Base-by-base conservation (phyloP, 1,284 basidiomycete genomes). In the Takashimella koratensis region DNA sequence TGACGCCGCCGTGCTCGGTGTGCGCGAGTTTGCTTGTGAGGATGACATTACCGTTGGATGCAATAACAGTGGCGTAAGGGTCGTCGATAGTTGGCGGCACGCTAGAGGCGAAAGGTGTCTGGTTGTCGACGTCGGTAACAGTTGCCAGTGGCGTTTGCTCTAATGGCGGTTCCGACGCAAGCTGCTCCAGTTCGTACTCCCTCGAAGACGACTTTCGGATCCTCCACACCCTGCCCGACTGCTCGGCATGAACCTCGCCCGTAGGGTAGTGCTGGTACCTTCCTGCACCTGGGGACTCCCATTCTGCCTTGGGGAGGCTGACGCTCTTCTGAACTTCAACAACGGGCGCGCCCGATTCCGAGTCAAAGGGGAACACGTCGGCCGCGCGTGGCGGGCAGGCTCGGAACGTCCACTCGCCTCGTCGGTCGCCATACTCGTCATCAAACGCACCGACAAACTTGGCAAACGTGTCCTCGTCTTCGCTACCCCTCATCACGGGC, bases 401-500 rank as follows among this genome's bases (percentile, higher is more conserved):
- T 23, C 71, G 58, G 56, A 77, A 78, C 5, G 74, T 76, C 77
- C 77, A 78, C 41, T 75, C 70, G 24, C 73, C 76, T n/a, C 77
- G 62, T n/a, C 76, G 65, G 23, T 59, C 74, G 43, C 70, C 76
- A 52, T 77, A 78, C 44, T 77, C 76, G 50, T 76, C 70, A 47
- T 78, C 77, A 47, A 75, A 74, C 25, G 72, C 68, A 23, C 76
- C 75, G n/a, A 77, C 76, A 57, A 78, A 77, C 49, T 74, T 75
- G 42, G 74, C 73, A 58, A 78, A 78, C 12, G 70, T 67, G 58
- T 78, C 76, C 54, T 77, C 76, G 10, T 74, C 73, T 30, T 75
- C 69, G 22, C 60, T 60, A 21, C 57, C 42, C 19, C 45, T 45
- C 20, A 40, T 41, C 4, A 26, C 45, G 23, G 47, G 43, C 16